A percentile compares a stretch with the other conserved stretches of the same genome.
Evolutionary conservation across 116 monocot genomes (phyloP).

Genomic region (Zostera marina): DNA sequence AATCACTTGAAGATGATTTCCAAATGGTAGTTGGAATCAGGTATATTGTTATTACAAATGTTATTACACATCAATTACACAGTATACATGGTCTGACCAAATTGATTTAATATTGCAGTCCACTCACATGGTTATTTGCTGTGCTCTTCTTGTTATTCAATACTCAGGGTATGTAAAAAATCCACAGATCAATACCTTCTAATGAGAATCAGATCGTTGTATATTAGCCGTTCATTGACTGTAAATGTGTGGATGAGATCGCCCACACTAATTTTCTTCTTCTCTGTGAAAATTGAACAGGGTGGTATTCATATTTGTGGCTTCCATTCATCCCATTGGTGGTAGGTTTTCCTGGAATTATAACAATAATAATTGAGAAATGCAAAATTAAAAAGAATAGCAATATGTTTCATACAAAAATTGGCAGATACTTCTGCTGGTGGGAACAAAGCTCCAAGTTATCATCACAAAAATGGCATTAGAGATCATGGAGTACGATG

Average conservation of each 20-base stretch:
- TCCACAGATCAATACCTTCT: background rate
- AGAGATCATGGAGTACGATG: constrained; percentile 17
- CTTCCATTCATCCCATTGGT: constrained; percentile 56
- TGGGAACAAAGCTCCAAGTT: constrained; percentile 28
- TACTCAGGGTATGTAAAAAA: constrained; percentile 17
- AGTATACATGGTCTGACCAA: too few relatives aligned
- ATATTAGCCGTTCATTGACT: too few relatives aligned
- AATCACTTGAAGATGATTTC: constrained; percentile 35
- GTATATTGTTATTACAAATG: constrained; percentile 5
- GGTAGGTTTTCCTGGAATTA: constrained; percentile 16
- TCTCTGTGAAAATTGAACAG: constrained; percentile 18
- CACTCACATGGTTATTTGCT: constrained; percentile 28
- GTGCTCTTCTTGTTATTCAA: constrained; percentile 27
- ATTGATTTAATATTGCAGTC: constrained; percentile 15
- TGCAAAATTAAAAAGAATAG: background rate
- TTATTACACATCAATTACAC: too few relatives aligned
- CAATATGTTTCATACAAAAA: background rate
- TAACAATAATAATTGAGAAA: background rate
- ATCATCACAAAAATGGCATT: constrained; percentile 29
- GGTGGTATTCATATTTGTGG: constrained; percentile 57
- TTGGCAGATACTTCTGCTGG: constrained; percentile 15
- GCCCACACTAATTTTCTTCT: background rate
- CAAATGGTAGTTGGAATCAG: constrained; percentile 36
- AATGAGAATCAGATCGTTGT: too few relatives aligned
- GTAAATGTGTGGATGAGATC: too few relatives aligned